Conservation (phyloP, 108 stramenopile species). For the Aureococcus anophagefferens region DNA sequence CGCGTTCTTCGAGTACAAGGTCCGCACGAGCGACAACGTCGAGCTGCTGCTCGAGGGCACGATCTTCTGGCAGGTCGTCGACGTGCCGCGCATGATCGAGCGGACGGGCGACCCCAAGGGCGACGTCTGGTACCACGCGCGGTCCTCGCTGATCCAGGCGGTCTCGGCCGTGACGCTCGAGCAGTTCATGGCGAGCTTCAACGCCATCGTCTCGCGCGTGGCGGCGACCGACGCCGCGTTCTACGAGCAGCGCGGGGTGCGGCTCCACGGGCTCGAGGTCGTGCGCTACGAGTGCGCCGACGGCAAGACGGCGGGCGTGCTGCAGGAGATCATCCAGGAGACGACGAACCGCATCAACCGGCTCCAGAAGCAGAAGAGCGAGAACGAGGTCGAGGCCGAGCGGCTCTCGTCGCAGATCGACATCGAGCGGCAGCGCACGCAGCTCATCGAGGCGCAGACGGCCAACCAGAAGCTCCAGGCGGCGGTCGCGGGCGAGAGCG, state of each 20-base stretch:
- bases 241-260: slow-evolving; percentile 15
- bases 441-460: slow-evolving; percentile 18
- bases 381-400: slow-evolving; percentile 17
- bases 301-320: slow-evolving; percentile 9
- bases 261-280: slow-evolving; percentile 16
- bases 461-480: slow-evolving; percentile 18
- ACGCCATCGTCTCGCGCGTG: slow-evolving; percentile 13
- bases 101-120: slow-evolving; percentile 15
- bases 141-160: slow-evolving; percentile 16
- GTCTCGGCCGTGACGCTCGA: slow-evolving; percentile 19
- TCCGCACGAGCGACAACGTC: slow-evolving; percentile 21
- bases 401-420: slow-evolving; percentile 14
- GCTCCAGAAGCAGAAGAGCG: slow-evolving; percentile 16
- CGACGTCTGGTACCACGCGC: slow-evolving; percentile 20
- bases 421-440: slow-evolving; percentile 11
- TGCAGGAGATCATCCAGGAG: slow-evolving; percentile 23
- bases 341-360: slow-evolving; percentile 24
- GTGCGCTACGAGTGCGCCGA: slow-evolving; percentile 19
- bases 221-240: slow-evolving; percentile 8
- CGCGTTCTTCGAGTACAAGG: slow-evolving; percentile 19
- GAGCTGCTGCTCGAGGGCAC: slow-evolving; percentile 19
- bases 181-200: slow-evolving; percentile 19
- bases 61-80: slow-evolving; percentile 20
- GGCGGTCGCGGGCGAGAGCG: too few species aligned
- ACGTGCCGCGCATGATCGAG: slow-evolving; percentile 13